Evolutionary conservation across 2,329 filamentous ascomycete genomes (phyloP), one percentile per base, ranked within the genome.

Genomic region (Cryoendolithus antarcticus): DNA sequence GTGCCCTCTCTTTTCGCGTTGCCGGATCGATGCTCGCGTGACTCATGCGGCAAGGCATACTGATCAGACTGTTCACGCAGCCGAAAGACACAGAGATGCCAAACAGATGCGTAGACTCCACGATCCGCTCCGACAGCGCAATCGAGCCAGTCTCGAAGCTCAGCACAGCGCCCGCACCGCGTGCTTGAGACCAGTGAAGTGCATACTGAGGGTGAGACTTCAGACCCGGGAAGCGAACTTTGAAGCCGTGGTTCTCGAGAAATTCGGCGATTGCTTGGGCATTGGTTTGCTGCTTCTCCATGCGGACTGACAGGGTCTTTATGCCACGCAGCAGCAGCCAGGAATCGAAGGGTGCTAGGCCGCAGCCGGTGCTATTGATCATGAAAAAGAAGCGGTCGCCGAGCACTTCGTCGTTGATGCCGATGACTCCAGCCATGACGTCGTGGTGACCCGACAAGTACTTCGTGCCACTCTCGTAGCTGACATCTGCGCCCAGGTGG

Each of bases 31-130:
- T 98, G 58, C 86, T 94, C 30, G 91, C 91, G 63, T 98, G 91
- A 64, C 89, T 96, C 93, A 98, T 98, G 55, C 89, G 86, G 66
- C 91, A 98, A 6, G 91, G 89, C 89, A 98, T 95, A 66, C 88
- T 95, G 63, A 98, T 98, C 60, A 98, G 67, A 59, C 85, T 93
- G 67, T 98, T 98, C 49, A 98, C 91, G 60, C 91, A 96, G 35
- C 91, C 91, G 59, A 98, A 98, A 56, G 86, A 94, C 43, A 98
- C 91, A 49, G 84, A 93, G 52, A 98, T 98, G 28, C 83, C 86
- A 78, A 86, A 98, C 24, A 98, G 69, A 48, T 83, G 77, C 2
- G 91, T 84, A 24, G 83, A 84, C 65, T 96, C 91, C 4, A 98
- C 91, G 53, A 98, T 95, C 30, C 88, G 76, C 66, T 95, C 86